Base-by-base conservation (phyloP, 1,284 basidiomycete genomes). In the Neolentinus lepideus region DNA sequence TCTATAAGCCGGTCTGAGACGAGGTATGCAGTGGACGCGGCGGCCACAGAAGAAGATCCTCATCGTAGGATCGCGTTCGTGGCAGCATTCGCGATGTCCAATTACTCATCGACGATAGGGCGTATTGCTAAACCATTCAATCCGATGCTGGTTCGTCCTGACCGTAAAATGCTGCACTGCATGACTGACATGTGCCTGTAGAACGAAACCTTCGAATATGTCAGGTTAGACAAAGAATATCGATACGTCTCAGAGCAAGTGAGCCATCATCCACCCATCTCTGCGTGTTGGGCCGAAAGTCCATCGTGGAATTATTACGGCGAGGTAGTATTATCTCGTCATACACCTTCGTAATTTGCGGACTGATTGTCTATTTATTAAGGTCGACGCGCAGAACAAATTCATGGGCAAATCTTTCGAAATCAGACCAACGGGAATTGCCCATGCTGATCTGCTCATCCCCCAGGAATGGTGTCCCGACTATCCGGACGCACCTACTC, bases 321-420 rank as follows among this genome's bases (percentile, higher is more conserved):
- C 65, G 91, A 95, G 76, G 90, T 89, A 54, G 64, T 56, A 55
- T 12, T 6, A 21, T 36, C 25, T 16, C 45, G 9, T 51, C 31
- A 52, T 25, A 45, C 51, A 22, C 21, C 50, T 22, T 35, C 21
- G 29, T 11, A 21, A 19, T 29, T 56, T 36, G 65, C 29, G 29
- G 4, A 4, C 12, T 31, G 11, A 22, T 14, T 58, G 29, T 4
- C 10, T 38, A 51, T 52, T 33, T 56, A 22, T 58, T 22, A 43
- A 89, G 84, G 90, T 94, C 55, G 91, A 93, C 63, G 92, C 92
- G 6, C 92, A 96, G 69, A 94, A 94, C 70, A 95, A 88, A 70
- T 96, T 97, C 69, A 90, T 92, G 80, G 96, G 96, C 38, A 93
- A 95, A 66, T 93, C 90, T 1, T 98, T 98, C 64, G 96, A 98